Evolutionary conservation across 1,284 basidiomycete genomes (phyloP), one percentile per base, ranked within the genome.

Genomic region (Apiotrichum domesticum): DNA sequence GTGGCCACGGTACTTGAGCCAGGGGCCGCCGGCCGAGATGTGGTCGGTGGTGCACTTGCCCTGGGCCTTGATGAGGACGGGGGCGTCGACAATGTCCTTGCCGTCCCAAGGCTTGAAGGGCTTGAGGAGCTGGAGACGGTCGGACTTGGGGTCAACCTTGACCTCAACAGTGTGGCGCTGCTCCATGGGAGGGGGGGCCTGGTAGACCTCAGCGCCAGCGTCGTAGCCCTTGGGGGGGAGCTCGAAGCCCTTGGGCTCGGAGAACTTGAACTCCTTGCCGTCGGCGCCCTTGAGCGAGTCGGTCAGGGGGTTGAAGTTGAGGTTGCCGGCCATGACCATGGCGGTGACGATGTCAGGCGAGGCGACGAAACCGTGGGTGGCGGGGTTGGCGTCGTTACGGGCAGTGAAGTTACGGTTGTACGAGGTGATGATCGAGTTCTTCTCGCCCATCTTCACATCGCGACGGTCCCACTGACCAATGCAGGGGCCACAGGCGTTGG

Each of bases 391-490:
- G 75, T 98, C 96, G 80, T 98, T 98, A 78, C 95, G 92, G 62
- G 93, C 95, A 68, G 95, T 98, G 82, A 98, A 98, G 87, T 98
- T 98, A 79, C 96, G 93, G 87, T 98, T 98, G 86, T 98, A 98
- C 33, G 94, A 98, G 54, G 95, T 96, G 80, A 98, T 91, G 82
- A 97, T 96, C 33, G 92, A 93, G 86, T 98, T 98, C 73, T 84
- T 82, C 69, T 90, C 90, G 72, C 95, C 95, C 85, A 94, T 99
- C 84, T 89, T 87, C 58, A 98, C 89, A 72, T 98, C 96, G 68
- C 85, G 80, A 73, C 95, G 85, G 80, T 98, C 93, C 96, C 96
- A 98, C 79, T 98, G 95, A 73, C 95, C 96, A 69, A 98, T 98
- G 80, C 95, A 99, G 35, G 96, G 96, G 53, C 96, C 96, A 68